Percentiles rank a stretch among this genome's conserved stretches.
Conservation (phyloP, 2,329 filamentous ascomycete genomes). For the Cladosporium austrohemisphaericum region DNA sequence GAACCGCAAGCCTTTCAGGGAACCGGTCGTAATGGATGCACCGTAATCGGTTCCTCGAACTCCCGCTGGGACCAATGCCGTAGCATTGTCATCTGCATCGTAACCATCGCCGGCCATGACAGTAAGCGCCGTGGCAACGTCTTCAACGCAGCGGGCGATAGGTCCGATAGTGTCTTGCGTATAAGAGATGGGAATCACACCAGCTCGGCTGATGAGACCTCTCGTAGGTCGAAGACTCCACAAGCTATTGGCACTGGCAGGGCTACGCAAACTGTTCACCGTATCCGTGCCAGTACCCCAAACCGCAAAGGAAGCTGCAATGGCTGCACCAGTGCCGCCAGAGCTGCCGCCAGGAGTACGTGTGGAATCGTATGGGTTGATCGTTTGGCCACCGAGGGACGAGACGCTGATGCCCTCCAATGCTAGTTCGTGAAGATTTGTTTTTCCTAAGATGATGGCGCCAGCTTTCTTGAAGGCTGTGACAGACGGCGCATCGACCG, state of each 20-base stretch:
- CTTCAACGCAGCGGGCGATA: constrained; percentile 31
- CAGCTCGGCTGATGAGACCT: constrained; percentile 28
- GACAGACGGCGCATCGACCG: constrained; percentile 31
- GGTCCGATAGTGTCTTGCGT: constrained; percentile 33
- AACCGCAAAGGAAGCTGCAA: constrained; percentile 57
- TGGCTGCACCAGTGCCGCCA: constrained; percentile 59
- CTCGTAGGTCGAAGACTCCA: constrained; percentile 55
- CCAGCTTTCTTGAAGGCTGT: constrained; percentile 31
- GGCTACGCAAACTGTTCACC: constrained; percentile 60
- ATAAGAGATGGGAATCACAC: constrained; percentile 33
- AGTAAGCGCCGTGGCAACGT: constrained; percentile 31
- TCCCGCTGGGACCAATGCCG: constrained; percentile 45
- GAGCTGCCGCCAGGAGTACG: constrained; percentile 65
- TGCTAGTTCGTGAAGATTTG: constrained; percentile 57
- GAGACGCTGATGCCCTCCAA: constrained; percentile 62
- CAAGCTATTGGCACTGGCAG: constrained; percentile 58
- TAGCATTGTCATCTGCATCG: constrained; percentile 52
- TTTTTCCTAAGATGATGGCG: constrained; percentile 33
- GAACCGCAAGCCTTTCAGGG: constrained; percentile 43
- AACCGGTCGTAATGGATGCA: constrained; percentile 33
- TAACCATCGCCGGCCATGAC: constrained; percentile 47
- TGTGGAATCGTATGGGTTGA: constrained; percentile 62
- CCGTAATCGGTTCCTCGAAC: constrained; percentile 47
- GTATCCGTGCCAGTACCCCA: constrained; percentile 38
- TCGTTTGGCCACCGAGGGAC: constrained; percentile 60